Conservation (phyloP, 225 moss, liverwort and hornwort genomes). For the Polytrichum commune region DNA sequence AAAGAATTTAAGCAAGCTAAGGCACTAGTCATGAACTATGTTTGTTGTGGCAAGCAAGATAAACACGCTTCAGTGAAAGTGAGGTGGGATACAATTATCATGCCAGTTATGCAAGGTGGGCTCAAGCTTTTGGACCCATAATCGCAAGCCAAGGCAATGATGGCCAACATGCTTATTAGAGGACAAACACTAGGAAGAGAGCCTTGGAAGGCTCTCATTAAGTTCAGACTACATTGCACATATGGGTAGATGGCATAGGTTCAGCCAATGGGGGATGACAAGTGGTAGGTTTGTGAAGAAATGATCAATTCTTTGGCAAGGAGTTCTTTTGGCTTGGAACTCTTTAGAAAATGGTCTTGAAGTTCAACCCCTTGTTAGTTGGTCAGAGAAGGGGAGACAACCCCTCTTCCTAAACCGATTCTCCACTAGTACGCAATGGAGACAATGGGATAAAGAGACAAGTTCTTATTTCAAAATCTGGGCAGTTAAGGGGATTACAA, state of each 20-base stretch:
- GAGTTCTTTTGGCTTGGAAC: background rate
- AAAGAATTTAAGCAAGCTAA: background rate
- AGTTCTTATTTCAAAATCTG: too few species aligned
- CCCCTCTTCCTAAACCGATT: too few species aligned
- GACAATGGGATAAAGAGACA: too few species aligned
- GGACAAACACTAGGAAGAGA: background rate
- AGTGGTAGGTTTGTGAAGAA: background rate
- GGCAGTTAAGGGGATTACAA: too few species aligned
- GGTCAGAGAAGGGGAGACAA: too few species aligned
- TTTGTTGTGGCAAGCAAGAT: background rate
- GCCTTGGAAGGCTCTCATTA: background rate
- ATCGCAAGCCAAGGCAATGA: background rate
- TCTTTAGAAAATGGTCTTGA: too few species aligned
- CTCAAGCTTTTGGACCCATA: background rate
- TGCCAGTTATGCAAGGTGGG: background rate
- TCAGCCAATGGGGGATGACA: background rate
- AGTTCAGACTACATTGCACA: background rate
- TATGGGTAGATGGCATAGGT: background rate
- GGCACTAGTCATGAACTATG: background rate
- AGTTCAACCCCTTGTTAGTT: too few species aligned
- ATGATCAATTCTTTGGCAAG: background rate
- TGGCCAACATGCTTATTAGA: background rate
- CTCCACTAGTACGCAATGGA: too few species aligned
- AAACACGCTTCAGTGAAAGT: background rate
- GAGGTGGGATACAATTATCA: background rate